Evolutionary conservation across 2,329 filamentous ascomycete genomes (phyloP).

Genomic region (Ceratocystis colombiana): DNA sequence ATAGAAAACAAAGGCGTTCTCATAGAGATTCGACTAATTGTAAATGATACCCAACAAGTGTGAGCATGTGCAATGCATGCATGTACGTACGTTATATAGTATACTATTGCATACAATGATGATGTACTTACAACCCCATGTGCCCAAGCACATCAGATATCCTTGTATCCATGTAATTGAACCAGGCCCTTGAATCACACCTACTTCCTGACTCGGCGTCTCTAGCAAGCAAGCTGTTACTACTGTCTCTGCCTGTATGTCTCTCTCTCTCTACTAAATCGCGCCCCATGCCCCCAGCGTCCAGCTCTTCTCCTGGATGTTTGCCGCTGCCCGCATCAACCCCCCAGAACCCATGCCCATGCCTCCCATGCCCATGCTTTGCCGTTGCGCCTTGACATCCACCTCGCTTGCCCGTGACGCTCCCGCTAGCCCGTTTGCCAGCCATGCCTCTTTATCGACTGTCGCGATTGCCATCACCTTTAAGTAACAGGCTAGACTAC

Average conservation of each 20-base stretch:
- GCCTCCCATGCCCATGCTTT: constrained; percentile 47
- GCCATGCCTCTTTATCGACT: constrained; percentile 61
- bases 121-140: too few species aligned
- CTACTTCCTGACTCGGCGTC: not conserved
- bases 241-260: not conserved
- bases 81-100: too few species aligned
- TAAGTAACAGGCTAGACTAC: constrained; percentile 58
- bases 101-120: too few species aligned
- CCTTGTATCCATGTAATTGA: too few species aligned
- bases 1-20: too few species aligned
- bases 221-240: too few species aligned
- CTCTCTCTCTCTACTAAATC: constrained; percentile 30
- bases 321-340: constrained; percentile 29
- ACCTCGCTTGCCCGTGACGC: constrained; percentile 51
- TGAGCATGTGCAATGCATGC: too few species aligned
- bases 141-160: too few species aligned
- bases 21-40: too few species aligned
- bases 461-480: constrained; percentile 59
- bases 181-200: not conserved
- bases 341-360: constrained; percentile 37
- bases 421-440: constrained; percentile 54
- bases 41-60: too few species aligned
- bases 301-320: constrained; percentile 42
- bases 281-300: constrained; percentile 54
- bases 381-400: constrained; percentile 46